A percentile compares a stretch with the other conserved stretches of the same genome.
Conservation (phyloP, 257 asterid species). For the Solanum microdontum region DNA sequence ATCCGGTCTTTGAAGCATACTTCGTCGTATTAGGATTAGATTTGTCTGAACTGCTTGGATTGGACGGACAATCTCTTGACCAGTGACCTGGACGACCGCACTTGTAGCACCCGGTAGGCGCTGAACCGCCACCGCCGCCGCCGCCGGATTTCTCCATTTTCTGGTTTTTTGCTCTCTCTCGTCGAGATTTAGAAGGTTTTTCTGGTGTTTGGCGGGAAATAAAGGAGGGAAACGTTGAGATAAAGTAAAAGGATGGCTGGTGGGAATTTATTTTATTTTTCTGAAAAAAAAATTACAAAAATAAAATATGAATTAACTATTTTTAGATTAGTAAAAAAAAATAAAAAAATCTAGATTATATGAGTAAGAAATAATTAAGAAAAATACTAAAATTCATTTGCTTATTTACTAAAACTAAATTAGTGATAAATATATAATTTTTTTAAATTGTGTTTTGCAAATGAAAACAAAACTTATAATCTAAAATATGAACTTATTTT, state of each 20-base stretch:
- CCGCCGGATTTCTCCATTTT: slow-evolving; percentile 25
- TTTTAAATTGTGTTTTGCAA: neutral
- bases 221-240: neutral
- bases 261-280: too few species aligned
- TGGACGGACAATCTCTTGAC: slow-evolving; percentile 87
- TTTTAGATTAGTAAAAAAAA: neutral
- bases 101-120: slow-evolving; percentile 91
- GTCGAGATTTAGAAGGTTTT: neutral
- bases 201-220: neutral
- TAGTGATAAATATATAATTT: neutral
- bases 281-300: neutral
- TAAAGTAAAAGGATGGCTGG: neutral
- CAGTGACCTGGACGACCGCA: slow-evolving; percentile 98
- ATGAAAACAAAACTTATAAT: neutral
- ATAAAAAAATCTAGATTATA: neutral
- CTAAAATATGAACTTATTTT: neutral
- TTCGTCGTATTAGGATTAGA: neutral
- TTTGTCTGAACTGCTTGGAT: slow-evolving; percentile 15
- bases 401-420: neutral
- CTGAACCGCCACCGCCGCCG: slow-evolving; percentile 25
- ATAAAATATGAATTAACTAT: neutral
- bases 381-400: neutral
- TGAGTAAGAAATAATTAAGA: neutral
- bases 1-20: neutral
- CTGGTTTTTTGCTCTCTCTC: neutral